A percentile compares a stretch with the other conserved stretches of the same genome.
Evolutionary conservation across 1,284 basidiomycete species (phyloP).

Genomic region (Ganoderma meredithae): DNA sequence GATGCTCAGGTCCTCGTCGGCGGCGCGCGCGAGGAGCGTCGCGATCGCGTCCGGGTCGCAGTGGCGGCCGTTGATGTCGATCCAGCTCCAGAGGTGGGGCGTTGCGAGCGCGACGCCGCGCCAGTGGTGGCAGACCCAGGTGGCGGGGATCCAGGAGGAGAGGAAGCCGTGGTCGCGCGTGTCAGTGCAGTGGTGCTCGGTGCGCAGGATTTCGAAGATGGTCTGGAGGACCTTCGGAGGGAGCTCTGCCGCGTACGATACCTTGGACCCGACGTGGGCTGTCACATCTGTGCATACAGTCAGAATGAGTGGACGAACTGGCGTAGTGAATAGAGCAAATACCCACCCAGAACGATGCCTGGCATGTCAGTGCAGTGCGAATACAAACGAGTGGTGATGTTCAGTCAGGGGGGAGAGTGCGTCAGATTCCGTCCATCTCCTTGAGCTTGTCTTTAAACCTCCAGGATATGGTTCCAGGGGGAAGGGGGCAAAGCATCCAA

Average conservation of each 20-base stretch:
- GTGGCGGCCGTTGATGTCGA: constrained; percentile 17
- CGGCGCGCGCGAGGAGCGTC: constrained; percentile 12
- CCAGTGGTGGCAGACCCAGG: constrained; percentile 21
- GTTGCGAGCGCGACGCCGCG: constrained; percentile 16
- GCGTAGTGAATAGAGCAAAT: neutral
- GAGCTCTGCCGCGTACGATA: constrained; percentile 1
- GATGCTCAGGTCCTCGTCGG: constrained; percentile 9
- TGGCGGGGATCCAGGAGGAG: constrained; percentile 15
- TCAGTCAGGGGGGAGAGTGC: neutral
- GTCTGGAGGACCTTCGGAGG: constrained; percentile 10
- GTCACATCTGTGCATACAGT: neutral
- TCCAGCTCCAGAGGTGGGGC: constrained; percentile 16
- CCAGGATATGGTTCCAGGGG: neutral
- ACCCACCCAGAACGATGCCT: neutral
- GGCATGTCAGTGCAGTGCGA: neutral
- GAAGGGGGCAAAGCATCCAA: neutral
- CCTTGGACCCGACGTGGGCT: neutral
- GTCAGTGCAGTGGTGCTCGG: neutral
- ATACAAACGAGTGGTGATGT: neutral
- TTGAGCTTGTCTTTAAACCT: neutral
- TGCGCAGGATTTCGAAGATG: constrained; percentile 13
- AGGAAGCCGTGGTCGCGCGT: constrained; percentile 13
- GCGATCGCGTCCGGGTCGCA: constrained; percentile 14
- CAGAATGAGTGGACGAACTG: neutral
- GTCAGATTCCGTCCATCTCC: neutral